Evolutionary conservation across 441 rosid species (phyloP), one percentile per base, ranked within the genome.

Genomic region (Adansonia rubrostipa): DNA sequence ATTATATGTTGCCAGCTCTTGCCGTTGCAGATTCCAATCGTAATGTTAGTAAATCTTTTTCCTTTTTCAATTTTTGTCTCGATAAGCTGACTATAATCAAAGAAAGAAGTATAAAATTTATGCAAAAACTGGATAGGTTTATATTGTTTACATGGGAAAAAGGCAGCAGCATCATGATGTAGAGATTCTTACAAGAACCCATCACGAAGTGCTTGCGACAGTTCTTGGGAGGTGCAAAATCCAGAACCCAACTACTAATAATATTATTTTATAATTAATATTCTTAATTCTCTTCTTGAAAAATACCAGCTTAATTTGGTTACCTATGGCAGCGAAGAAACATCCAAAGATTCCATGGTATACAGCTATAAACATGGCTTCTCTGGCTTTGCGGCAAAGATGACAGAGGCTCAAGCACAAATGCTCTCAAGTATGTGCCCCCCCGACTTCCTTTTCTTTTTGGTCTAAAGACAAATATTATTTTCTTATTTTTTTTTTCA

Each of bases 291-390:
- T 15, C 33, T 58, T 20, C 6, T 20, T 58, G 13, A 24, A 20
- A 9, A 8, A 8, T 7, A 8, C 3, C 3, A 62, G 19, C 74
- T 70, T 50, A 14, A 50, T 68, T 45, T 68, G 6, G 5, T 20
- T 50, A 24, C 4, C 42, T 10, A 28, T 53, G 79, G 82, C 91
- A 91, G 94, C 85, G 82, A 83, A 70, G 81, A 88, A 79, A 80
- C 81, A 19, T 88, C 92, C 13, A 75, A 78, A 58, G 71, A 85
- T 65, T 84, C 78, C 74, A 83, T 91, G 83, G 83, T 91, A 74
- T 91, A 90, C 81, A 90, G 90, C 82, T 92, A 88, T 75, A 89
- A 84, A 81, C 92, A 90, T 85, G 91, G 92, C 58, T 91, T 92
- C 82, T 91, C 94, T 9, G 94, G 95, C 9, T 91, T 92, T 78